Conservation (phyloP, 768 basidiomycete species). For the Chalciporus piperatus region DNA sequence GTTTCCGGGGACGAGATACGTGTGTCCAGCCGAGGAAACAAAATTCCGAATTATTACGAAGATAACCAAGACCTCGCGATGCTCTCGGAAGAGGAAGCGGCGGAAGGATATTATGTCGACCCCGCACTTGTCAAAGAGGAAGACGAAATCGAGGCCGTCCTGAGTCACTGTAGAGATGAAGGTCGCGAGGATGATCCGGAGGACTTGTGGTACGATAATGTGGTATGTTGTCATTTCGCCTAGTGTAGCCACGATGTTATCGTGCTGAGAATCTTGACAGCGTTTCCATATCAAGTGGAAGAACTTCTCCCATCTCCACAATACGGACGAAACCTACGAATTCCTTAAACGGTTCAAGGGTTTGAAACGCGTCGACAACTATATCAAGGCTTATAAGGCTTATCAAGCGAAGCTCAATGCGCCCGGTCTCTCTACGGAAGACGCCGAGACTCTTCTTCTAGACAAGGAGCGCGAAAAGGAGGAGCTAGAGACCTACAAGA, state of each 20-base stretch:
- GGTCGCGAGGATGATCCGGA: conserved; percentile 70
- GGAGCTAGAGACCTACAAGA: conserved; percentile 86
- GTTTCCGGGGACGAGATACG: conserved; percentile 68
- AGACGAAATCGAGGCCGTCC: conserved; percentile 91
- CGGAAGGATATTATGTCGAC: conserved; percentile 54
- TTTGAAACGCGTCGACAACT: conserved; percentile 97
- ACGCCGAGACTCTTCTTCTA: conserved; percentile 82
- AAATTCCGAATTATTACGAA: conserved; percentile 82
- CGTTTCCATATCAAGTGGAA: conserved; percentile 99
- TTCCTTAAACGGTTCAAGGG: conserved; percentile 95
- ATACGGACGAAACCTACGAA: conserved; percentile 98
- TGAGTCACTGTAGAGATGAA: conserved; percentile 85
- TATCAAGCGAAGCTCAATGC: conserved; percentile 66
- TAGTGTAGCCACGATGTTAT: background rate
- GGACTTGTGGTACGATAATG: conserved; percentile 85
- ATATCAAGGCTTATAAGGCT: conserved; percentile 85
- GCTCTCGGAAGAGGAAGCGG: conserved; percentile 56
- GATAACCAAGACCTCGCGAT: conserved; percentile 74
- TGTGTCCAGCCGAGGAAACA: conserved; percentile 69
- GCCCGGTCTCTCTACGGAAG: conserved; percentile 76
- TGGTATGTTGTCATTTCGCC: conserved; percentile 48
- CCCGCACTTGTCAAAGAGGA: conserved; percentile 56
- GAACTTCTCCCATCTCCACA: conserved; percentile 95
- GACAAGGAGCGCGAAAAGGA: conserved; percentile 91
- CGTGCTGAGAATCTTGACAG: conserved; percentile 39